Conservation (phyloP, 805 yeast genomes). For the Maudiozyma turicensis region DNA sequence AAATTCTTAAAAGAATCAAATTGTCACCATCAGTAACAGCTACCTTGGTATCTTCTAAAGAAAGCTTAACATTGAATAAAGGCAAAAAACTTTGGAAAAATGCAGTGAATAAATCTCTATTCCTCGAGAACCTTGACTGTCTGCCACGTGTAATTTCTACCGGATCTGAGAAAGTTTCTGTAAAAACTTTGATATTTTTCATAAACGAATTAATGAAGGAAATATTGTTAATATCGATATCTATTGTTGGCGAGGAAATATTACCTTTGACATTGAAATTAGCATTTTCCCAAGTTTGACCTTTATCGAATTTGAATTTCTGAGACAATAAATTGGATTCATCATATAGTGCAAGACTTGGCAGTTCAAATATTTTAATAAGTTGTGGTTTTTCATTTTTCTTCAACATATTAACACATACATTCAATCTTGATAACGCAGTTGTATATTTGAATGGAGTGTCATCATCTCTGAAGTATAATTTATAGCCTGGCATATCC, state of each 20-base stretch:
- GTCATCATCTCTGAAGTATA: conserved; percentile 33
- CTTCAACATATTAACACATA: conserved; percentile 22
- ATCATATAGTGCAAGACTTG: conserved; percentile 31
- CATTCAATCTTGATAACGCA: conserved; percentile 31
- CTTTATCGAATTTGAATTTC: conserved; percentile 22
- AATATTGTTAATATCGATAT: conserved; percentile 33
- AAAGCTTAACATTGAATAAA: conserved; percentile 27
- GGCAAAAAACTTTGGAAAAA: conserved; percentile 27
- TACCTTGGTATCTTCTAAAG: conserved; percentile 33
- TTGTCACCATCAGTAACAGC: conserved; percentile 27
- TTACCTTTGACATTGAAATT: conserved; percentile 32
- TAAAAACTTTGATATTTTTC: conserved; percentile 22
- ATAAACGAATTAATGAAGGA: conserved; percentile 29
- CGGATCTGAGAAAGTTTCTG: conserved; percentile 11
- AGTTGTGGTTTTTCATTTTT: conserved; percentile 5
- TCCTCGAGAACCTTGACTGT: neutral
- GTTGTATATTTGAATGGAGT: conserved; percentile 33
- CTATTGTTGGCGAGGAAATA: conserved; percentile 37
- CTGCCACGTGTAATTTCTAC: conserved; percentile 3
- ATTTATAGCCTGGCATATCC: conserved; percentile 39
- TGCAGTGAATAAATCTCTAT: conserved; percentile 4
- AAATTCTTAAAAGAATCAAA: conserved; percentile 24
- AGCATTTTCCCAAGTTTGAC: conserved; percentile 22
- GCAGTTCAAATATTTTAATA: conserved; percentile 27
- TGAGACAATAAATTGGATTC: conserved; percentile 33